A percentile compares a stretch with the other conserved stretches of the same genome.
phyloP scores from a whole-genome alignment of 495 filamentous ascomycete species.

The Poronia punctata region DNA sequence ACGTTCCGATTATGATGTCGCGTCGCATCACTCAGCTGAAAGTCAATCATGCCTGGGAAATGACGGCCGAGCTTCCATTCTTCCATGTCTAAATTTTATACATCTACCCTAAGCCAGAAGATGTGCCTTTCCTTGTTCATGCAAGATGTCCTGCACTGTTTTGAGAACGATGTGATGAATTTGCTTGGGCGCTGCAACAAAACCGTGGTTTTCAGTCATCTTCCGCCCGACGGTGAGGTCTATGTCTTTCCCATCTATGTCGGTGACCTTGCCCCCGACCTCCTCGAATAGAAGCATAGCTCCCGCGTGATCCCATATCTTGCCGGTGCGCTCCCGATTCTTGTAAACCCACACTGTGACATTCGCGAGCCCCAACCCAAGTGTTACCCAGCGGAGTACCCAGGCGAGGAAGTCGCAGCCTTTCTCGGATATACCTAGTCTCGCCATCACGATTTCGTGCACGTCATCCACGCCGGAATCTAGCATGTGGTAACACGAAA shows the following conservation, averaged over 20 bases:
- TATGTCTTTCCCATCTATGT: conserved; percentile 46
- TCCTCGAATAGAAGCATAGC: conserved; percentile 63
- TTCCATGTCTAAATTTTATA: no score
- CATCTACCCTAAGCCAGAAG: conserved; percentile 16
- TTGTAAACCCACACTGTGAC: conserved; percentile 56
- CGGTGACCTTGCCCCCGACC: conserved; percentile 55
- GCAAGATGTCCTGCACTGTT: conserved; percentile 25
- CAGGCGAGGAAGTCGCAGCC: conserved; percentile 54
- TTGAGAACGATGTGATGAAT: conserved; percentile 31
- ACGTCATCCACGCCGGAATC: conserved; percentile 39
- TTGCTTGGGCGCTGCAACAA: conserved; percentile 36
- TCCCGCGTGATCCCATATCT: conserved; percentile 68
- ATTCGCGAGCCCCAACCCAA: conserved; percentile 54
- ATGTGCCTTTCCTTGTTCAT: conserved; percentile 24
- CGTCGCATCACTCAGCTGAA: no score
- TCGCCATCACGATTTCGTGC: conserved; percentile 38
- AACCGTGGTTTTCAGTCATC: conserved; percentile 39
- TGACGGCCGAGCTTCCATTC: no score
- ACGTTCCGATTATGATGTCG: no score
- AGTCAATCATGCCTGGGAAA: no score
- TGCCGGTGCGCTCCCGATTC: conserved; percentile 43
- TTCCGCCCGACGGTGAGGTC: conserved; percentile 33
- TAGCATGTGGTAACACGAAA: conserved; percentile 33
- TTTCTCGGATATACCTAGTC: conserved; percentile 42
- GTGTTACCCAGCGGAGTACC: conserved; percentile 57